Conservation (phyloP, 805 yeast genomes). For the Cyberlindnera amylophila region DNA sequence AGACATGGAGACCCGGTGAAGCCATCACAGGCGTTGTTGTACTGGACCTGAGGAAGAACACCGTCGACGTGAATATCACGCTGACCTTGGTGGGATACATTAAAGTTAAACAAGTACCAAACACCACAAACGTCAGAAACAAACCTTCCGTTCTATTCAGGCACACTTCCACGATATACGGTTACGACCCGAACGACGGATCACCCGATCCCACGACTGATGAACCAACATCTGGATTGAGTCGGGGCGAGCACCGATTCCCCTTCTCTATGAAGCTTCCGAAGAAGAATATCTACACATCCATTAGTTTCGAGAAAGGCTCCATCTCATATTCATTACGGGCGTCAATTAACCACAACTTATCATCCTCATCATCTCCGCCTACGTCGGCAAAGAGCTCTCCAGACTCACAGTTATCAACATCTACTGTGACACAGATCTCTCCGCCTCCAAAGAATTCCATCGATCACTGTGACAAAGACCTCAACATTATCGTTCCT, state of each 20-base stretch:
- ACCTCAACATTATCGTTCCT: constrained; percentile 63
- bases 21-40: constrained; percentile 61
- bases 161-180: constrained; percentile 57
- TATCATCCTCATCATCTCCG: constrained; percentile 15
- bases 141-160: constrained; percentile 51
- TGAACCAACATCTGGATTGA: constrained; percentile 41
- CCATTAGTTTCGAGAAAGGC: constrained; percentile 84
- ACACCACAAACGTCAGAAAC: constrained; percentile 51
- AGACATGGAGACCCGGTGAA: constrained; percentile 78
- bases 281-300: constrained; percentile 62
- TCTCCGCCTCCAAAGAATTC: constrained; percentile 24
- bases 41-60: constrained; percentile 50
- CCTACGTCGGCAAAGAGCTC: constrained; percentile 18
- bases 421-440: constrained; percentile 16
- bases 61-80: constrained; percentile 49
- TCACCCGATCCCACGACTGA: constrained; percentile 5
- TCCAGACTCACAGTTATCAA: constrained; percentile 21
- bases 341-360: constrained; percentile 34
- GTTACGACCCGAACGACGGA: constrained; percentile 31
- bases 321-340: constrained; percentile 63
- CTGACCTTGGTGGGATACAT: constrained; percentile 55
- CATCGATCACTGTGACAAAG: constrained; percentile 49
- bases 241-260: constrained; percentile 81
- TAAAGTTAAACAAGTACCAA: constrained; percentile 45
- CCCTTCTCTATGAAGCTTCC: constrained; percentile 87